Conservation (phyloP, 2,329 filamentous ascomycete species). For the Blastomyces gilchristii region DNA sequence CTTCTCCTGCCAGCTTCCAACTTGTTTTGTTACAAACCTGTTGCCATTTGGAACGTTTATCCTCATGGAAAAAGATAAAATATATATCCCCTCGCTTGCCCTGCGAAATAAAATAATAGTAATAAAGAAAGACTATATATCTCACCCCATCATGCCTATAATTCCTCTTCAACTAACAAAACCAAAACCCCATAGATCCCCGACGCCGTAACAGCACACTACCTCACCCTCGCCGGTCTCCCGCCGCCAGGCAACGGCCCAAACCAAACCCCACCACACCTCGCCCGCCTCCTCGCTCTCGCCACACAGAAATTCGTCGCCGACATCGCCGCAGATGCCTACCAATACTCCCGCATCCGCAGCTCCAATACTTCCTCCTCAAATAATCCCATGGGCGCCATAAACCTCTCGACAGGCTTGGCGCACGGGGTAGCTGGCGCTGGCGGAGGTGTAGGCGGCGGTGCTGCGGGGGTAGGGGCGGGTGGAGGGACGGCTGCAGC, state of each 20-base stretch:
- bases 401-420: conserved; percentile 57
- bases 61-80: too few relatives aligned
- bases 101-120: too few relatives aligned
- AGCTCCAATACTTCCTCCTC: conserved; percentile 78
- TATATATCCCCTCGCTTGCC: too few relatives aligned
- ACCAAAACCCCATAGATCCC: conserved; percentile 58
- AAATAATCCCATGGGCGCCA: conserved; percentile 83
- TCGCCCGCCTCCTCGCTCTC: conserved; percentile 85
- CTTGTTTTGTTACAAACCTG: background rate
- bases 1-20: too few relatives aligned
- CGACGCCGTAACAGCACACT: conserved; percentile 95
- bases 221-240: conserved; percentile 89
- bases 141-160: background rate
- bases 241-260: conserved; percentile 76
- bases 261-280: conserved; percentile 64
- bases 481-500: conserved; percentile 34
- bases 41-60: too few relatives aligned
- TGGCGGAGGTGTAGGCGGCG: conserved; percentile 46
- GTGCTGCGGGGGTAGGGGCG: conserved; percentile 39
- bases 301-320: conserved; percentile 99
- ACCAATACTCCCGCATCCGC: conserved; percentile 93
- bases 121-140: too few relatives aligned
- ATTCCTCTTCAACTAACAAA: background rate
- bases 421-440: conserved; percentile 44
- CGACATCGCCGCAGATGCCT: conserved; percentile 92